Evolutionary conservation across 306 rosid species (phyloP), one percentile per base, ranked within the genome.

Genomic region (Quercus agrifolia): DNA sequence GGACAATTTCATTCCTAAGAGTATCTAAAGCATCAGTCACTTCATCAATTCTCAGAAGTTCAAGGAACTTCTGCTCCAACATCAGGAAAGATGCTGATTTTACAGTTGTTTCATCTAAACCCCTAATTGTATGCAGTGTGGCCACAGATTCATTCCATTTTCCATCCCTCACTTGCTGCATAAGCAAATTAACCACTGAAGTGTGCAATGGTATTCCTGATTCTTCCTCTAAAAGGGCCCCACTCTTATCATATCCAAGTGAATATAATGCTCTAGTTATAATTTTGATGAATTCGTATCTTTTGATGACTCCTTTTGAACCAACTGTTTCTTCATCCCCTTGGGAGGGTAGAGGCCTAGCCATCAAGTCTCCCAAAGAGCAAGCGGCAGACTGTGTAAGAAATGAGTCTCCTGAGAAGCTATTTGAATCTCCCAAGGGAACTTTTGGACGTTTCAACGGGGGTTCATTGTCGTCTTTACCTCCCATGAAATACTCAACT

Each of bases 201-300:
- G 73, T 31, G 67, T 61, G 64, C 72, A 72, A 72, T 15, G 78
- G 72, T 79, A 79, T 79, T 4, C 82, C 78, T 11, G 82, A 79
- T 35, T 79, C 82, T 51, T 79, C 82, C 78, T 79, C 82, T 49
- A 79, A 59, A 49, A 71, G 67, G 54, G 82, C 78, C 59, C 82
- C 82, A 27, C 72, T 79, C 41, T 73, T 72, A 61, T 74, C 71
- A 64, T 80, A 80, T 52, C 58, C 78, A 10, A 80, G 83, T 52
- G 78, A 80, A 28, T 80, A 79, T 52, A 79, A 62, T 51, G 82
- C 77, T 73, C 55, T 72, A 28, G 82, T 63, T 79, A 79, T 79
- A 63, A 79, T 62, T 62, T 73, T 72, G 55, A 79, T 35, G 35
- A 79, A 79, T 20, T 79, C 82, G 31, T 66, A 30, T 54, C 61